These are phyloP conservation scores for Rachicladosporium sp. DNA, from an alignment of 2,329 filamentous ascomycete genomes.

Conservation along the genomic window DNA sequence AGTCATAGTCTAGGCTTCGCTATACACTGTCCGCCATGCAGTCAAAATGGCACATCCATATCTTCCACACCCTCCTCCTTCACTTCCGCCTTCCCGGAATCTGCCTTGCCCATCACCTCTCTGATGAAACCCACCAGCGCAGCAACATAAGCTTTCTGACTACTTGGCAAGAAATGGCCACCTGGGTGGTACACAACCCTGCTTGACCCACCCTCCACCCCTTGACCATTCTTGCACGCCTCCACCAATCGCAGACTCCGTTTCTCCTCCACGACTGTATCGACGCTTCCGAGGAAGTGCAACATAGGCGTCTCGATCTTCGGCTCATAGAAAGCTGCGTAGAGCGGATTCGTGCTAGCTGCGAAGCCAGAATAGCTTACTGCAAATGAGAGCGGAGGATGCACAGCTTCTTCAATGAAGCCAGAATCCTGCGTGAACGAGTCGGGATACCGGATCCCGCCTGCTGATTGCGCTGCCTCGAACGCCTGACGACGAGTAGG, in stretches of 20 bases:
- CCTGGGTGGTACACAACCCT: slow-evolving; percentile 65
- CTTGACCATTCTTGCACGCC: slow-evolving; percentile 41
- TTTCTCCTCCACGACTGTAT: slow-evolving; percentile 75
- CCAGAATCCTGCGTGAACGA: slow-evolving; percentile 30
- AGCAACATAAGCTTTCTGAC: slow-evolving; percentile 68
- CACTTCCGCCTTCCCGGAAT: slow-evolving; percentile 19
- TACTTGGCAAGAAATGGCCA: slow-evolving; percentile 72
- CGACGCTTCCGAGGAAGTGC: slow-evolving; percentile 72
- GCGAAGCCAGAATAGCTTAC: slow-evolving; percentile 69
- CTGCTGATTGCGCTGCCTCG: slow-evolving; percentile 23
- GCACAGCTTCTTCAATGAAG: slow-evolving; percentile 26
- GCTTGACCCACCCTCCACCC: slow-evolving; percentile 21
- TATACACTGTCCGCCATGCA: background rate
- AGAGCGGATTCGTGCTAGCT: slow-evolving; percentile 44
- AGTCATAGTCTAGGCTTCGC: no score
- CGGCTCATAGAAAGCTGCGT: slow-evolving; percentile 63
- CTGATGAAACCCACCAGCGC: slow-evolving; percentile 62
- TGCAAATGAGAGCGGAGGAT: slow-evolving; percentile 55
- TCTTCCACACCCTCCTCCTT: slow-evolving; percentile 49
- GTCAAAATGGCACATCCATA: slow-evolving; percentile 56
- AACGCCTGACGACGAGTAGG: slow-evolving; percentile 37
- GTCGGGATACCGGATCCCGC: slow-evolving; percentile 41
- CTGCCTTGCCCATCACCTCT: slow-evolving; percentile 32
- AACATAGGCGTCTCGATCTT: slow-evolving; percentile 63
- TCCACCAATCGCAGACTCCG: slow-evolving; percentile 57